Evolutionary conservation across 768 basidiomycete genomes (phyloP), one percentile per base, ranked within the genome.

Genomic region (Gelatoporia subvermispora): DNA sequence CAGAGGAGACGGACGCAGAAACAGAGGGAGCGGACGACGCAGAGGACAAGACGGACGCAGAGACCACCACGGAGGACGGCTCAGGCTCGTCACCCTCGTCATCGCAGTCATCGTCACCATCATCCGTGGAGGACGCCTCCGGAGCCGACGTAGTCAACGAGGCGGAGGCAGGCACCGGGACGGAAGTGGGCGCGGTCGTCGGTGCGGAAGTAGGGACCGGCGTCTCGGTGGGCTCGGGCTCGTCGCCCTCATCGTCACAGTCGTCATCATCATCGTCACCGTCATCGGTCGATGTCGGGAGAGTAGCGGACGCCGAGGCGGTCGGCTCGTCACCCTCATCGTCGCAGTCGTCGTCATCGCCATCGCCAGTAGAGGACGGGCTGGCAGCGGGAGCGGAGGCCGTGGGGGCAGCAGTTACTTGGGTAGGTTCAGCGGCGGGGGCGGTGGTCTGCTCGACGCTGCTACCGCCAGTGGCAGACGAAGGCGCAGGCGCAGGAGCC

Each of bases 101-200:
- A 10, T 47, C 45, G 20, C 36, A 35, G 22, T 43, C 48, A 35
- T 42, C 47, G 22, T 41, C 48, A 21, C 28, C 28, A 13, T 31
- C 28, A 31, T 31, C 28, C 28, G 28, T 31, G 28, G 28, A 31
- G 7, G 28, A 31, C 28, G 28, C 28, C 28, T 31, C 28, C 7
- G 28, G 28, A 13, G 28, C 28, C 5, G 28, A 31, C 13, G 28
- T 13, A 31, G 28, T 31, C 28, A 13, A 31, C 5, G 28, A 31
- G 28, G 38, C 38, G 7, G 38, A 16, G 7, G 38, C 38, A 39
- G 38, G 16, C 38, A 16, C 38, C 5, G 38, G 16, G 8, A 16
- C 38, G n/a, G 38, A 16, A 5, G 38, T 16, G n/a, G 38, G 16
- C 38, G 38, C 38, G 8, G 38, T 7, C 5, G 38, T 16, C 5